Evolutionary conservation across 2,329 filamentous ascomycete species (phyloP), one percentile per base, ranked within the genome.

Genomic region (Diaporthe ampelina): DNA sequence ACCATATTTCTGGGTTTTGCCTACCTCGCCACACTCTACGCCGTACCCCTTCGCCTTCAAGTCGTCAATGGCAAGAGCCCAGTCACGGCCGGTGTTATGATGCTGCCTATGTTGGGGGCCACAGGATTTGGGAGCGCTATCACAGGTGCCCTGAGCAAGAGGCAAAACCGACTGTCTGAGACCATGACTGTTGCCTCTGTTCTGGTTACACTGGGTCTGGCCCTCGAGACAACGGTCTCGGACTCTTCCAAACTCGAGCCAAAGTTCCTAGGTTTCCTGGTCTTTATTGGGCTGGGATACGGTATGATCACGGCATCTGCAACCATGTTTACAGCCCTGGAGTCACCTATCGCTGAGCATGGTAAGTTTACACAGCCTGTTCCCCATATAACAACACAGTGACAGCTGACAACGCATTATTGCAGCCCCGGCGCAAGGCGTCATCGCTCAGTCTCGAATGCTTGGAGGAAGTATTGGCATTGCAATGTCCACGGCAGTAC

Each of bases 391-490:
- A n/a, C 11, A 4, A 3, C 2, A 37, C 13, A 19, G 32, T 48
- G 59, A 59, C 69, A 73, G 35, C 77, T 79, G 59, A 81, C 70
- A 29, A 52, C 19, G 17, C 4, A 1, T 21, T 48, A 7, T 26
- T 32, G 56, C 56, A 89, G 88, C 88, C 17, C 81, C 86, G 15
- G 86, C 88, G 0, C 88, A 90, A 76, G 88, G 87, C 0, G 85
- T 90, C 52, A 78, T 90, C 17, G 86, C 88, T 0, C 88, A 90
- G 72, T 79, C 85, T 32, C 84, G 88, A 43, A 85, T 90, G 29
- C 81, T 90, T 0, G 88, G 88, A 6, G 88, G 88, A 8, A 89
- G 88, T 73, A 81, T 90, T 37, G 88, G 88, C 4, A 89, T 90
- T 70, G 86, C 88, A 3, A 83, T 86, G 1, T 90, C 87, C 26